Base-by-base conservation (phyloP, 1,284 basidiomycete species). In the Veloporphyrellus conicus region DNA sequence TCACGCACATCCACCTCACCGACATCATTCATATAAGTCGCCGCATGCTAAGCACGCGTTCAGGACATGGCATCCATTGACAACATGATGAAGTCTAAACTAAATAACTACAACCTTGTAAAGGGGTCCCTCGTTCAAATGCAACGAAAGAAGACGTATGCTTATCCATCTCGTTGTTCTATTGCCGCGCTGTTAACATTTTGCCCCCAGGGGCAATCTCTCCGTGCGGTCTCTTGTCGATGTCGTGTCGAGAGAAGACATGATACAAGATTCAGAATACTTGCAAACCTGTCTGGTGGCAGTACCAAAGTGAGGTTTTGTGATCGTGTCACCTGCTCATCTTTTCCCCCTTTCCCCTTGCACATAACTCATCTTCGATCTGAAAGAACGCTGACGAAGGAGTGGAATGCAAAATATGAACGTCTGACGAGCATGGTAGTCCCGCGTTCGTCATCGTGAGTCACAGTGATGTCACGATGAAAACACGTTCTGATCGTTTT, bases 111-210 rank as follows among this genome's bases (percentile, higher is more conserved):
- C 71, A 95, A 94, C 63, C 74, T 95, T 18, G 90, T 93, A 45
- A 99, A 99, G 69, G 93, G 94, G 0, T 86, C 90, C 38, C 74
- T 99, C 49, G 83, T 85, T n/a, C 87, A 92, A 63, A 83, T 98
- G 74, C 92, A 97, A 66, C 83, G 95, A 55, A 97, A 93, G 79
- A 90, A 91, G 76, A 84, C 82, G 91, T 94, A 64, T 58, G 84
- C 71, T 36, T 49, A 34, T 43, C 23, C 49, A 27, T 32, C 37
- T 49, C 50, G 27, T 37, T 45, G 43, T 47, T 45, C 41, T 42
- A 19, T 43, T 20, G 29, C n/a, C 40, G 36, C 39, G 11, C 51
- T 39, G 27, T 37, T 43, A 38, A 58, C 43, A 45, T 43, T 52
- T 50, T 58, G 23, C 38, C 39, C 39, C 49, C 61, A 97, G 93